A percentile compares a stretch with the other conserved stretches of the same genome.
Conservation (phyloP, 208 protist genomes). For the Leishmania gerbilli region DNA sequence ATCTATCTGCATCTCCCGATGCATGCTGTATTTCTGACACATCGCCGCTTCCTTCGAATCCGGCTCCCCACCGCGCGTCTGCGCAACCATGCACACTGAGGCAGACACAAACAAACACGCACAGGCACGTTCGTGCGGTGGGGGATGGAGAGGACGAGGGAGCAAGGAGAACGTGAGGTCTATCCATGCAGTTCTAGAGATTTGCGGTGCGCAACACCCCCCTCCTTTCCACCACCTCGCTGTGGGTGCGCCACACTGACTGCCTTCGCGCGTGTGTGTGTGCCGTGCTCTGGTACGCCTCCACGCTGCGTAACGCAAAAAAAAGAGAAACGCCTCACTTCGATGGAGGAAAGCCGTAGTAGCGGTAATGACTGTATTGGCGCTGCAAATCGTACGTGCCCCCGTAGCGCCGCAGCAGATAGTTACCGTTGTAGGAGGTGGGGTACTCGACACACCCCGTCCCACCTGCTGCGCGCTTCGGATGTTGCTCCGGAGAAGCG, state of each 20-base stretch:
- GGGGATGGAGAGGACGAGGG: not conserved
- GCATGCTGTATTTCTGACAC: not conserved
- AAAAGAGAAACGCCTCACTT: conserved; percentile 12
- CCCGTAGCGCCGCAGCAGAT: conserved; percentile 76
- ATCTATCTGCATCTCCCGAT: not conserved
- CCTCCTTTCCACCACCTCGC: not conserved
- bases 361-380: conserved; percentile 73
- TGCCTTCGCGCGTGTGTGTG: not conserved
- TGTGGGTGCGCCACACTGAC: not conserved
- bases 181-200: not conserved
- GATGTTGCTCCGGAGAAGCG: conserved; percentile 1
- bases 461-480: not conserved
- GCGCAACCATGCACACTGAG: not conserved
- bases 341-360: conserved; percentile 47
- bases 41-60: not conserved
- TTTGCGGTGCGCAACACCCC: not conserved
- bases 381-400: conserved; percentile 54
- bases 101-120: not conserved
- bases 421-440: conserved; percentile 41
- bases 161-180: not conserved
- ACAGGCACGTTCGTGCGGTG: not conserved
- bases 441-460: conserved; percentile 10
- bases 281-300: not conserved
- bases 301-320: not conserved
- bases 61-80: not conserved